Evolutionary conservation across 202 grass and related monocot species (phyloP).

Genomic region (Saccharum hybrid): DNA sequence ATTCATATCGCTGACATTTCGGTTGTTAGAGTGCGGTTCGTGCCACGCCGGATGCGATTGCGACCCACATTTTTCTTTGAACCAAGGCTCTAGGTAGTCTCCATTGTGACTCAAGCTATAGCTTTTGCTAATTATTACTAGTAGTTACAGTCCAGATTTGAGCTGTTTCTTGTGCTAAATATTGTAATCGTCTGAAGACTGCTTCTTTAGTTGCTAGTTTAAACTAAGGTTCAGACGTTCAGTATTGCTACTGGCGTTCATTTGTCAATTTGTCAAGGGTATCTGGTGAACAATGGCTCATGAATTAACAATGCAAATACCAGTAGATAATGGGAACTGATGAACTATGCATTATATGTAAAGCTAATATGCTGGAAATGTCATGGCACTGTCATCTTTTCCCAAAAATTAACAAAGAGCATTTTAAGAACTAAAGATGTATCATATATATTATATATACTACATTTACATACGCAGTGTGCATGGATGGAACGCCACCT

Average conservation of each 20-base stretch:
- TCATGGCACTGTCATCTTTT: background rate
- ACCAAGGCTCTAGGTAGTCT: background rate
- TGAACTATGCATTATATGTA: background rate
- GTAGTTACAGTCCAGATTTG: background rate
- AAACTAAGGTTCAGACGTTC: background rate
- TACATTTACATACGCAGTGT: slow-evolving; percentile 51
- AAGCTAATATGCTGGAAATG: background rate
- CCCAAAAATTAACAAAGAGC: background rate
- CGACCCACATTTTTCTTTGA: too few species aligned
- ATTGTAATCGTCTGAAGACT: background rate
- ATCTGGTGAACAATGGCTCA: background rate
- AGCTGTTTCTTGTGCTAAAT: background rate
- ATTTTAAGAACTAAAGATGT: background rate
- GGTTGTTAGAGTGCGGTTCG: too few species aligned
- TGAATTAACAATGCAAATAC: background rate
- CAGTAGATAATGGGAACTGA: background rate
- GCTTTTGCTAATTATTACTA: background rate
- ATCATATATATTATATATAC: too few species aligned
- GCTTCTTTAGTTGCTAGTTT: background rate
- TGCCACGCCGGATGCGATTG: too few species aligned
- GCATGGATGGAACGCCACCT: slow-evolving; percentile 78
- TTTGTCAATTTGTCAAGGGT: background rate
- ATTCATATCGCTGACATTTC: too few species aligned
- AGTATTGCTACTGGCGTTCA: background rate
- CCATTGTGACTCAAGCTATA: background rate